phyloP scores from a whole-genome alignment of 345 rosid genomes.

The Gossypium stocksii region DNA sequence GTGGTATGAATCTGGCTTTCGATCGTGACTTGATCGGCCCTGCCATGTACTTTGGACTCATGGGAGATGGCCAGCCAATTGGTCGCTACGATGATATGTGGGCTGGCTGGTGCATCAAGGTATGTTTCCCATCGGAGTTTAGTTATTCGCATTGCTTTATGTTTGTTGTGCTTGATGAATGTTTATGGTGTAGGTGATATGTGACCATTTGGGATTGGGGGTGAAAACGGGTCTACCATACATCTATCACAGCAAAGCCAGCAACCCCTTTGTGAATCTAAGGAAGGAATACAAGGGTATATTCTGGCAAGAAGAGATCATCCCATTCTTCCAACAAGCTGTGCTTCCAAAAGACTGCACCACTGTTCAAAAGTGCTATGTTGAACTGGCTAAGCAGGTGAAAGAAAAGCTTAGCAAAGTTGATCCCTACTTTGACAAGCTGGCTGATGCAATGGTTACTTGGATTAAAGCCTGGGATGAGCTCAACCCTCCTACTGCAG shows the following conservation, averaged over 20 bases:
- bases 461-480: constrained; percentile 42
- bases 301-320: constrained; percentile 39
- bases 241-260: constrained; percentile 33
- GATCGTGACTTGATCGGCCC: constrained; percentile 89
- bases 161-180: not conserved
- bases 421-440: constrained; percentile 32
- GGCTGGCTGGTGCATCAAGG: constrained; percentile 87
- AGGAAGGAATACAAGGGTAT: constrained; percentile 36
- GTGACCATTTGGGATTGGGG: constrained; percentile 31
- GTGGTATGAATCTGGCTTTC: constrained; percentile 97
- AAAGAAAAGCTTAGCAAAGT: constrained; percentile 26
- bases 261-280: constrained; percentile 37
- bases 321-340: constrained; percentile 34
- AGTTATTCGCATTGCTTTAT: not conserved
- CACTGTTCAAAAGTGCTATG: constrained; percentile 29
- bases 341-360: constrained; percentile 33
- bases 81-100: constrained; percentile 98
- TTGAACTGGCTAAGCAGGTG: constrained; percentile 31
- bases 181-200: constrained; percentile 22
- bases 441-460: constrained; percentile 35
- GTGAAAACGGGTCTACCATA: constrained; percentile 34
- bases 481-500: constrained; percentile 25
- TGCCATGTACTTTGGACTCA: constrained; percentile 97
- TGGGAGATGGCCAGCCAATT: constrained; percentile 99
- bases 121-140: not conserved